phyloP scores from a whole-genome alignment of 192 early-diverging fungal species.

The Entomortierella chlamydospora region DNA sequence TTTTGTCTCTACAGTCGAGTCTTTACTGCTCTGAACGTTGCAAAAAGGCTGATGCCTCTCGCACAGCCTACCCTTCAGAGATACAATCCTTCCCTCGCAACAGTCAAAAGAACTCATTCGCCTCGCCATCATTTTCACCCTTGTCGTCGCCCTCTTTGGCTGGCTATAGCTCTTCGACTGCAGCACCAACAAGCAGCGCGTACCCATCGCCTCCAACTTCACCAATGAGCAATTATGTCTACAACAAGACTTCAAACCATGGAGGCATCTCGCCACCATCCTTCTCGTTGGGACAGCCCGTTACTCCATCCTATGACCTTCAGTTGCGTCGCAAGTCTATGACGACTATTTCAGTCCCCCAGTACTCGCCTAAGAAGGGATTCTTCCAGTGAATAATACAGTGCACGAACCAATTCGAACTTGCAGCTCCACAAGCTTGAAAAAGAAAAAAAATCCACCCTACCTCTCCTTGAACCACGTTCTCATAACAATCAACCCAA shows the following conservation, averaged over 20 bases:
- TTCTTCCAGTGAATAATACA: slow-evolving; percentile 5
- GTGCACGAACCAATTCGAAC: not conserved
- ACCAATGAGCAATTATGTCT: slow-evolving; percentile 45
- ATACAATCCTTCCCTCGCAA: slow-evolving; percentile 31
- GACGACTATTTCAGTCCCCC: slow-evolving; percentile 25
- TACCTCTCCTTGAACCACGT: not conserved
- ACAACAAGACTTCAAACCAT: slow-evolving; percentile 36
- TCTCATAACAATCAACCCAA: not conserved
- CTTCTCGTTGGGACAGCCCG: slow-evolving; percentile 41
- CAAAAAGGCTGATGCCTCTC: slow-evolving; percentile 47
- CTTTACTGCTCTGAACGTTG: slow-evolving; percentile 55
- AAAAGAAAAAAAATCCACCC: not conserved
- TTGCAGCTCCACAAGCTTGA: not conserved
- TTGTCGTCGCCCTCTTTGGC: slow-evolving; percentile 38
- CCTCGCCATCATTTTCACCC: slow-evolving; percentile 21
- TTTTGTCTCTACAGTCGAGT: slow-evolving; percentile 22
- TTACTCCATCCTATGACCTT: slow-evolving; percentile 20
- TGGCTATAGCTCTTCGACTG: slow-evolving; percentile 10
- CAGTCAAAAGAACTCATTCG: slow-evolving; percentile 10
- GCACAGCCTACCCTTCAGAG: slow-evolving; percentile 10
- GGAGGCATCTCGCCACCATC: slow-evolving; percentile 31
- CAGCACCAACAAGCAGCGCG: not conserved
- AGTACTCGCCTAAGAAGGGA: slow-evolving; percentile 23
- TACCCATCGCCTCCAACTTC: slow-evolving; percentile 50
- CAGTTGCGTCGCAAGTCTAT: slow-evolving; percentile 48